These are phyloP conservation scores for Verbascum thapsus DNA, from an alignment of 257 asterid genomes.

Conservation along the genomic window DNA sequence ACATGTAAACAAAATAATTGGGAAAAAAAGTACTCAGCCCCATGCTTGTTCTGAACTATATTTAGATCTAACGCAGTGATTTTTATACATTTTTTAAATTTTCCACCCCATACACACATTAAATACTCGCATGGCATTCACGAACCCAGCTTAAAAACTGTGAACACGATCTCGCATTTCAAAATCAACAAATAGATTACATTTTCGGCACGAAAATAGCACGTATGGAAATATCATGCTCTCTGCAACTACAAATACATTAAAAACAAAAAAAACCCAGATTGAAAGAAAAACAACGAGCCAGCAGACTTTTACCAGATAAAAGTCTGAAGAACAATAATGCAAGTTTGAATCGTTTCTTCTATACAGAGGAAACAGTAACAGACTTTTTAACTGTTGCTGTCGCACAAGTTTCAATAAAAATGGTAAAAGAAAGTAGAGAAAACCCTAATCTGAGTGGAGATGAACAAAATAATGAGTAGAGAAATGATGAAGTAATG, in stretches of 20 bases:
- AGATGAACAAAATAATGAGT: conserved; percentile 14
- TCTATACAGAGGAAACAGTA: background rate
- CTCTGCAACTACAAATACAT: conserved; percentile 6
- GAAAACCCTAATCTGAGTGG: conserved; percentile 13
- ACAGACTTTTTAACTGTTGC: background rate
- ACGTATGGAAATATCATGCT: background rate
- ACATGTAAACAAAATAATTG: background rate
- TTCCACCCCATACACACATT: conserved; percentile 13
- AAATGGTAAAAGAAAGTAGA: conserved; percentile 25
- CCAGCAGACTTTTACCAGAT: conserved; percentile 18
- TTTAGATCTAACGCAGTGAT: conserved; percentile 34
- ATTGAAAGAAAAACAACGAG: conserved; percentile 11
- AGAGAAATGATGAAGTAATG: conserved; percentile 11
- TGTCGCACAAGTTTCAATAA: conserved; percentile 28
- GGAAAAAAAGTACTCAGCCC: conserved; percentile 3
- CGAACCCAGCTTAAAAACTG: background rate
- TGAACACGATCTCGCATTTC: conserved; percentile 17
- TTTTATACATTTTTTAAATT: no score
- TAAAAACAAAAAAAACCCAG: conserved; percentile 11
- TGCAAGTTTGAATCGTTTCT: background rate
- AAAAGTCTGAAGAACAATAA: background rate
- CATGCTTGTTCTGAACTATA: conserved; percentile 22
- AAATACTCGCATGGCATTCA: background rate
- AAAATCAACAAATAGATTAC: conserved; percentile 7
- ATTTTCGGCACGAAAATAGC: background rate